Percentiles rank a stretch among this genome's conserved stretches.
Evolutionary conservation across 1,284 basidiomycete species (phyloP).

Genomic region (Ganoderma lingzhi): DNA sequence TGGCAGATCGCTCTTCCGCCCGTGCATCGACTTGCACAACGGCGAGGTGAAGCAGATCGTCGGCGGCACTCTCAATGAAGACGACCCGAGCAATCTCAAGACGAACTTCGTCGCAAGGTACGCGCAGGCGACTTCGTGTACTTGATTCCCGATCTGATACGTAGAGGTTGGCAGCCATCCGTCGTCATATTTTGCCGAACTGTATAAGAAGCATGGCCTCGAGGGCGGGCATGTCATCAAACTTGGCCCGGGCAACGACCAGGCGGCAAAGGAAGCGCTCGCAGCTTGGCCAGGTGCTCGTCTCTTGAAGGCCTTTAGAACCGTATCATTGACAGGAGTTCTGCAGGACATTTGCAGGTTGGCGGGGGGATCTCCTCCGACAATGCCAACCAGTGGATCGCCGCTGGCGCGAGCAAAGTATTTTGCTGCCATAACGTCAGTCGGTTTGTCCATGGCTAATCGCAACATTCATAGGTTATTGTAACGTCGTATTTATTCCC

Average conservation of each 20-base stretch:
- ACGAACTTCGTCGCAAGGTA: slow-evolving; percentile 96
- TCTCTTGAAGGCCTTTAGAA: too few species aligned
- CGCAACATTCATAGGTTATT: slow-evolving; percentile 72
- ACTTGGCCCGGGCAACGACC: slow-evolving; percentile 90
- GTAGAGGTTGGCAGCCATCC: slow-evolving; percentile 68
- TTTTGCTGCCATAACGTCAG: not conserved
- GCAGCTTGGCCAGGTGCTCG: slow-evolving; percentile 82
- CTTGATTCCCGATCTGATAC: too few species aligned
- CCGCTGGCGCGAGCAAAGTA: slow-evolving; percentile 93
- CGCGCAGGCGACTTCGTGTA: slow-evolving; percentile 38
- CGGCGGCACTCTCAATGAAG: slow-evolving; percentile 88
- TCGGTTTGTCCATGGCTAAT: not conserved
- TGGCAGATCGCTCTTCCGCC: slow-evolving; percentile 67
- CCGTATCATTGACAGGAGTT: not conserved
- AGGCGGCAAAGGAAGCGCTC: slow-evolving; percentile 86
- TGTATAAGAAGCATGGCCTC: slow-evolving; percentile 80
- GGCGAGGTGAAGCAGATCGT: slow-evolving; percentile 99
- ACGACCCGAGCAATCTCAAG: slow-evolving; percentile 68
- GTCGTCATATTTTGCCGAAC: slow-evolving; percentile 80
- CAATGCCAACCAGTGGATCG: slow-evolving; percentile 90
- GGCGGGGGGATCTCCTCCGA: slow-evolving; percentile 90
- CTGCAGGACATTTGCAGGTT: slow-evolving; percentile 82
- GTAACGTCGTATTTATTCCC: slow-evolving; percentile 98
- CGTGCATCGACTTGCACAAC: slow-evolving; percentile 97
- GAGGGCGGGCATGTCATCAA: slow-evolving; percentile 97